Conservation (phyloP, 331 rosid species). For the Phaseolus coccineus region DNA sequence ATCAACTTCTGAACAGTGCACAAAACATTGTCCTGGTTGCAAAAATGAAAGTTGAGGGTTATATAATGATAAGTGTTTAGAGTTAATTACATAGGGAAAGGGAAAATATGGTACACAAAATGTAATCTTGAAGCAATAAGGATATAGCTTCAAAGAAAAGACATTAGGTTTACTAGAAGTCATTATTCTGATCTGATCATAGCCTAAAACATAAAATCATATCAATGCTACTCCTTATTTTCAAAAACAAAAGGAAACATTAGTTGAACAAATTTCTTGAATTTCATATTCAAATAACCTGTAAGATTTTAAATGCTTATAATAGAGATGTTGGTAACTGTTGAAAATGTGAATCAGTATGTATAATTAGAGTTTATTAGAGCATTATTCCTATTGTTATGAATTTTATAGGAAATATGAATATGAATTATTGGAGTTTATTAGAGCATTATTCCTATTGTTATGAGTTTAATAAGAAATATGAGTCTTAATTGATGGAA, state of each 20-base stretch:
- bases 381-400: no score
- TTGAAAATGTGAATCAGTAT: no score
- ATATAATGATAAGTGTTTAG: neutral
- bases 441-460: no score
- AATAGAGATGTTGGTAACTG: no score
- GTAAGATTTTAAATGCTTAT: neutral
- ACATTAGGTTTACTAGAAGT: neutral
- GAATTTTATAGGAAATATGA: no score
- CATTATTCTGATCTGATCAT: neutral
- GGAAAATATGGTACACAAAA: neutral
- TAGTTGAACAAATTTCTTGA: neutral
- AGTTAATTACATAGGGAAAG: neutral
- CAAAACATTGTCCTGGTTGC: neutral
- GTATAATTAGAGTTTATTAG: no score
- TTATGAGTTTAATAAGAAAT: no score
- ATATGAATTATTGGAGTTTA: no score
- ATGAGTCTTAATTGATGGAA: no score
- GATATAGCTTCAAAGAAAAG: neutral
- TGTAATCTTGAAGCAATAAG: neutral
- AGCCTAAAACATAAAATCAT: neutral
- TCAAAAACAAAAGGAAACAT: constrained; percentile 7
- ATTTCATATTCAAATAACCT: constrained; percentile 4
- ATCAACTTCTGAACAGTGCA: neutral
- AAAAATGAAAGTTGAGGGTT: constrained; percentile 21
- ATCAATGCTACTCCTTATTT: constrained; percentile 9